Evolutionary conservation across 106 monocot species (phyloP), one percentile per base, ranked within the genome.

Genomic region (Platanthera guangdongensis): DNA sequence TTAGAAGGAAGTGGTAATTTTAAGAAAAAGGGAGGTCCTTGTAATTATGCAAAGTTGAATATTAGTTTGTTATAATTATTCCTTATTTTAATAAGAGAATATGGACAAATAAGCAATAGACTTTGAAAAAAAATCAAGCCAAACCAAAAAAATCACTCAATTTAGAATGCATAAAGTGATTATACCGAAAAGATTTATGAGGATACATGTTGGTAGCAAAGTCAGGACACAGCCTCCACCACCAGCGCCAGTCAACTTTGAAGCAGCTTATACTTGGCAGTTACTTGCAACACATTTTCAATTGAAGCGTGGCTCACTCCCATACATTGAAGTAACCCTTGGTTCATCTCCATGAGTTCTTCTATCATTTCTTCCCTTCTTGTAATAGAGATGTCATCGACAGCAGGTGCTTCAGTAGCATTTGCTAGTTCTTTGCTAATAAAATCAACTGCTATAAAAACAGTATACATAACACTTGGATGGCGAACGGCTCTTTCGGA

Each of bases 281-380:
- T n/a, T n/a, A n/a, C n/a, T n/a, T n/a, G n/a, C n/a, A n/a, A n/a
- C n/a, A n/a, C n/a, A n/a, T n/a, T n/a, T n/a, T n/a, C n/a, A n/a
- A n/a, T n/a, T n/a, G n/a, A n/a, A n/a, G n/a, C n/a, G n/a, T n/a
- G n/a, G n/a, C n/a, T n/a, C n/a, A n/a, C n/a, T n/a, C n/a, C n/a
- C n/a, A n/a, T n/a, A n/a, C n/a, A n/a, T n/a, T n/a, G n/a, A n/a
- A n/a, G n/a, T n/a, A n/a, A n/a, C n/a, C n/a, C n/a, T n/a, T n/a
- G 96, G 55, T 91, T 97, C 93, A 97, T 97, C 87, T 89, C 84
- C 93, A 97, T 97, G 6, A 97, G 75, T 76, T 93, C 93, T 74
- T 85, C 81, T 64, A 96, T 75, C 74, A 84, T 87, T 57, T 91
- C 87, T 76, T 96, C 95, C 52, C 84, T 93, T 71, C 83, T 51